phyloP scores from a whole-genome alignment of 208 protist species.

The Acanthamoeba divionensis region DNA sequence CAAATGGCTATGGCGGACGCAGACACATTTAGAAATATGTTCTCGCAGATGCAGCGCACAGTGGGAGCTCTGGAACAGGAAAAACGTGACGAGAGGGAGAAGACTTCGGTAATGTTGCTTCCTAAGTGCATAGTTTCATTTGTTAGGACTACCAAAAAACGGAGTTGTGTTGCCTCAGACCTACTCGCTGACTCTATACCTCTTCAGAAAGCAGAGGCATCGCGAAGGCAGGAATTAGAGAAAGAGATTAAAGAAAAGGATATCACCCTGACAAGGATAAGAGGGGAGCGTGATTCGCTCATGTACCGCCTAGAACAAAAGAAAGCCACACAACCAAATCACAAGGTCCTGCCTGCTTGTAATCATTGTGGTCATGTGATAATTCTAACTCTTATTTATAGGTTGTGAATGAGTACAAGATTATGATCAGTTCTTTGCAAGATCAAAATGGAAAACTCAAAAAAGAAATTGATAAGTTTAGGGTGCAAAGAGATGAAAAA shows the following conservation, averaged over 20 bases:
- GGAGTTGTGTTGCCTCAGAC: too few species aligned
- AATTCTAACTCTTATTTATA: background rate
- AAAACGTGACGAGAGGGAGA: slow-evolving; percentile 6
- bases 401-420: slow-evolving; percentile 21
- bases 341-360: background rate
- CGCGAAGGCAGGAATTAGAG: background rate
- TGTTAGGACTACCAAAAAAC: too few species aligned
- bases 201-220: background rate
- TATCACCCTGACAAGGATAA: background rate
- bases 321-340: slow-evolving; percentile 15
- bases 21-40: background rate
- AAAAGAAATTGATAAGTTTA: slow-evolving; percentile 2
- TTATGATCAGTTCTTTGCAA: background rate
- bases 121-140: background rate
- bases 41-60: slow-evolving; percentile 1
- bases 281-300: slow-evolving; percentile 13
- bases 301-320: slow-evolving; percentile 33
- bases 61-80: background rate
- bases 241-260: slow-evolving; percentile 38
- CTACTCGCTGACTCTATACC: too few species aligned
- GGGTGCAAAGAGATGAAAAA: background rate
- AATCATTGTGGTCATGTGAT: too few species aligned
- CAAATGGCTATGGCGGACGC: slow-evolving; percentile 38
- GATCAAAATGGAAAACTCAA: background rate
- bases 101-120: background rate